phyloP scores from a whole-genome alignment of 2,329 filamentous ascomycete genomes.

The Fusarium paranaense region DNA sequence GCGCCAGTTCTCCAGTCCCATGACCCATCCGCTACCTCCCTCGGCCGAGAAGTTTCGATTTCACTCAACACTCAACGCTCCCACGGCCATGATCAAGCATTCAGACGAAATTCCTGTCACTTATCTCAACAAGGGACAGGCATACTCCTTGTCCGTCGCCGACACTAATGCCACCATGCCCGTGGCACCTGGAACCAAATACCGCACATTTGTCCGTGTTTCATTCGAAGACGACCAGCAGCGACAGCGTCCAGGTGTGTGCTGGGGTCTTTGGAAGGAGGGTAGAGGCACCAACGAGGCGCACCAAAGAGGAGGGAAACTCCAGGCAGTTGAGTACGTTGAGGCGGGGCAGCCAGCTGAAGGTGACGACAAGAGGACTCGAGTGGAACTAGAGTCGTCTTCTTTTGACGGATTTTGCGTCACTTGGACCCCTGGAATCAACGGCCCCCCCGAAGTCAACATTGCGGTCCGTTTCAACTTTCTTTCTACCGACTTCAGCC shows the following conservation, averaged over 20 bases:
- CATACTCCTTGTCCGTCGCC: slow-evolving; percentile 86
- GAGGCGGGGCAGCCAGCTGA: slow-evolving; percentile 71
- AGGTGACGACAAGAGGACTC: slow-evolving; percentile 73
- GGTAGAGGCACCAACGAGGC: slow-evolving; percentile 95
- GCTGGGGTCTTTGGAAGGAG: slow-evolving; percentile 95
- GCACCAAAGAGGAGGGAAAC: slow-evolving; percentile 89
- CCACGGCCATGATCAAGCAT: slow-evolving; percentile 95
- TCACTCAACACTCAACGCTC: slow-evolving; percentile 89
- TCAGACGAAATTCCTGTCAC: slow-evolving; percentile 94
- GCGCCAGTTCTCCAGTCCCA: slow-evolving; percentile 58
- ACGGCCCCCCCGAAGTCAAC: slow-evolving; percentile 79
- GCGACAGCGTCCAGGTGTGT: slow-evolving; percentile 81
- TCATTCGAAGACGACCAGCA: slow-evolving; percentile 98
- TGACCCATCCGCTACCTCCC: slow-evolving; percentile 61
- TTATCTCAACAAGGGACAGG: slow-evolving; percentile 97
- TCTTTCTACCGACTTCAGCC: slow-evolving; percentile 97
- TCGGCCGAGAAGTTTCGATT: slow-evolving; percentile 84
- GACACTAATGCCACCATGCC: slow-evolving; percentile 77
- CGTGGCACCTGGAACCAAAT: slow-evolving; percentile 72
- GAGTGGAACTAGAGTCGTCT: slow-evolving; percentile 77
- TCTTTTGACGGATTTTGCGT: slow-evolving; percentile 97
- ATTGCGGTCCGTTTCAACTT: slow-evolving; percentile 98
- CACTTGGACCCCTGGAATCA: slow-evolving; percentile 81
- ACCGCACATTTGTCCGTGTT: slow-evolving; percentile 92
- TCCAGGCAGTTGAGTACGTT: slow-evolving; percentile 96